A percentile compares a stretch with the other conserved stretches of the same genome.
Evolutionary conservation across 306 rosid genomes (phyloP).

Genomic region (Cicer cuneatum): DNA sequence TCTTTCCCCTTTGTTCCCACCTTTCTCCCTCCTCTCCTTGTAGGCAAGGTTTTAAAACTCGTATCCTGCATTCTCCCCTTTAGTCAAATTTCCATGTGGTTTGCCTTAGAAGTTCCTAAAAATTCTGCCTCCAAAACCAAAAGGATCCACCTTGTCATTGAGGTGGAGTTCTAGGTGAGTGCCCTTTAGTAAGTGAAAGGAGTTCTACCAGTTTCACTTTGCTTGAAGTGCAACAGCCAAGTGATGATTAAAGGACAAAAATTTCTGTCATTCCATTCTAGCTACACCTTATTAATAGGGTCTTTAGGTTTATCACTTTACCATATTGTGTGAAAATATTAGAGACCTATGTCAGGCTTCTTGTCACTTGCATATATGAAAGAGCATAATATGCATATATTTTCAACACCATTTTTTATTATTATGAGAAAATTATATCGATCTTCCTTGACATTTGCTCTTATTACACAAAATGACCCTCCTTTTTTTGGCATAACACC

Average conservation of each 20-base stretch:
- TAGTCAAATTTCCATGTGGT: constrained; percentile 2
- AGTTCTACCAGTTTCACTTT: constrained; percentile 19
- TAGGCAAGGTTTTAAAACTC: constrained; percentile 9
- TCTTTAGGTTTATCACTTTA: constrained; percentile 34
- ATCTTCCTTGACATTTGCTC: background rate
- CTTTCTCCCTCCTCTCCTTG: constrained; percentile 3
- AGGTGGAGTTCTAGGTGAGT: constrained; percentile 12
- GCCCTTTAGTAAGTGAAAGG: constrained; percentile 28
- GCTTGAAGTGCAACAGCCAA: constrained; percentile 19
- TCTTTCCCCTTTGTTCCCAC: background rate
- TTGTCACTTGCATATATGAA: constrained; percentile 6
- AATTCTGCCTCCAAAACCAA: background rate
- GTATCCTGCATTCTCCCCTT: constrained; percentile 18
- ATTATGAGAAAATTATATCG: background rate
- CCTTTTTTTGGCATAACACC: background rate
- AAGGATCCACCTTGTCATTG: constrained; percentile 15
- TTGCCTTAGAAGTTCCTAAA: constrained; percentile 2
- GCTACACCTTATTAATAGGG: constrained; percentile 1
- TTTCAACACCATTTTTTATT: background rate
- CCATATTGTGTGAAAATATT: constrained; percentile 10
- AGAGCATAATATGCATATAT: constrained; percentile 29
- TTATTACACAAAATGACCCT: background rate
- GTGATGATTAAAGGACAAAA: constrained; percentile 19
- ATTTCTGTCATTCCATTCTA: constrained; percentile 13
- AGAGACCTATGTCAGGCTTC: constrained; percentile 27